Evolutionary conservation across 2,329 filamentous ascomycete genomes (phyloP).

Genomic region (Dryadomyces quercivorus): DNA sequence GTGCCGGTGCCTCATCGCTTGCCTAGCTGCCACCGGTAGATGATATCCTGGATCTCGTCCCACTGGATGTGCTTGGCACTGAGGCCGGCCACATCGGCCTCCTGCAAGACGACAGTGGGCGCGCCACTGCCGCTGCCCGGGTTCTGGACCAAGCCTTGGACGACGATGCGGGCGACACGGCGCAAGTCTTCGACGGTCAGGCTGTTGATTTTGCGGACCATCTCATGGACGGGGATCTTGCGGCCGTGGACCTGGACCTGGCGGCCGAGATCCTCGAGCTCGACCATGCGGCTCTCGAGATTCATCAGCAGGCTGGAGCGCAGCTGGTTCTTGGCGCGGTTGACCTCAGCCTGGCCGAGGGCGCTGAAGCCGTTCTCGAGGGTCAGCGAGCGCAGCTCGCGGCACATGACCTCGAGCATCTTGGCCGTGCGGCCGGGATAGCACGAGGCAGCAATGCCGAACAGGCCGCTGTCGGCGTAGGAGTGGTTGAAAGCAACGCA

Average conservation of each 20-base stretch:
- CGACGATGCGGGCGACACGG: conserved; percentile 65
- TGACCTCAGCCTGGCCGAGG: conserved; percentile 66
- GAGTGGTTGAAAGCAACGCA: conserved; percentile 96
- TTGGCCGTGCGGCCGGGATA: conserved; percentile 61
- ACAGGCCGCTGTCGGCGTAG: conserved; percentile 90
- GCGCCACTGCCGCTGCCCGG: conserved; percentile 67
- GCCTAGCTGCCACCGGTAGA: conserved; percentile 74
- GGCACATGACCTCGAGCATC: conserved; percentile 94
- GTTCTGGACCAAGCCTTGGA: conserved; percentile 68
- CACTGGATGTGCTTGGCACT: conserved; percentile 60
- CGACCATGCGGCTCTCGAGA: conserved; percentile 91
- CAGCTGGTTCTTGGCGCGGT: conserved; percentile 93
- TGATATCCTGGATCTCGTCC: conserved; percentile 81
- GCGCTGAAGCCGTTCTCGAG: conserved; percentile 62
- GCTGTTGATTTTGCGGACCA: conserved; percentile 77
- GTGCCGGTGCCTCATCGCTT: conserved; percentile 21
- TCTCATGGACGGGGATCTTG: conserved; percentile 84
- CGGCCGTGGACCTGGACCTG: conserved; percentile 95
- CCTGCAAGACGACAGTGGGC: conserved; percentile 89
- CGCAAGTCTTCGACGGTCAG: conserved; percentile 72
- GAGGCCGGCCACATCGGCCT: conserved; percentile 64
- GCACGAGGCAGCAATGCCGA: conserved; percentile 85
- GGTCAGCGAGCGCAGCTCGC: conserved; percentile 69
- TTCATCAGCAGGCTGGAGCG: conserved; percentile 90
- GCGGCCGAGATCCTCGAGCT: conserved; percentile 86